A percentile compares a stretch with the other conserved stretches of the same genome.
Conservation (phyloP, 106 monocot genomes). For the Amphibolis antarctica region DNA sequence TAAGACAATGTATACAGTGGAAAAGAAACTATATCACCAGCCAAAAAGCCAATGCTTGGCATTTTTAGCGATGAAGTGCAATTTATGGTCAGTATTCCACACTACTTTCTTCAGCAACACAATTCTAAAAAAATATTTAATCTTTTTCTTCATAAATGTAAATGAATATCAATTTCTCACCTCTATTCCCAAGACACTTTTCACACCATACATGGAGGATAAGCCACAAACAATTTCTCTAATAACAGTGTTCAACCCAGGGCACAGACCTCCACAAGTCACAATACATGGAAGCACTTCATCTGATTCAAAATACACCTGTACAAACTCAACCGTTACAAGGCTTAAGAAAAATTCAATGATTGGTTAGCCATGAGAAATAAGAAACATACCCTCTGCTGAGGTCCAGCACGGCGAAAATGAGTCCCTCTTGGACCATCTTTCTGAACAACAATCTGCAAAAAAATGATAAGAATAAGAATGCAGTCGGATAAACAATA, state of each 20-base stretch:
- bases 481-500: not conserved
- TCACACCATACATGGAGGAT: slow-evolving; percentile 62
- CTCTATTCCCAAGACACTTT: slow-evolving; percentile 57
- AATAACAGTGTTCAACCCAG: slow-evolving; percentile 84
- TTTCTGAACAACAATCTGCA: slow-evolving; percentile 80
- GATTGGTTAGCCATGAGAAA: not conserved
- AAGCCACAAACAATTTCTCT: slow-evolving; percentile 82
- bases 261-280: slow-evolving; percentile 87
- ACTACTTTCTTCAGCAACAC: not conserved
- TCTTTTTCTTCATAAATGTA: not conserved
- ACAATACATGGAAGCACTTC: slow-evolving; percentile 86
- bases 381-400: slow-evolving; percentile 45
- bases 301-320: slow-evolving; percentile 78
- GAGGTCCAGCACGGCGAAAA: slow-evolving; percentile 82
- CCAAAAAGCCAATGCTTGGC: no score
- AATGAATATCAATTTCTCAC: slow-evolving; percentile 14
- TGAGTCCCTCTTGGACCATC: slow-evolving; percentile 51
- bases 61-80: no score
- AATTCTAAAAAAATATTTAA: not conserved
- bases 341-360: not conserved
- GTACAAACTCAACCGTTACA: not conserved
- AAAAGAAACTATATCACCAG: no score
- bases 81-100: not conserved
- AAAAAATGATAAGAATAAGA: not conserved
- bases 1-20: no score